Conservation (phyloP, 2,329 filamentous ascomycete genomes). For the Ophiostoma triangulosporum region DNA sequence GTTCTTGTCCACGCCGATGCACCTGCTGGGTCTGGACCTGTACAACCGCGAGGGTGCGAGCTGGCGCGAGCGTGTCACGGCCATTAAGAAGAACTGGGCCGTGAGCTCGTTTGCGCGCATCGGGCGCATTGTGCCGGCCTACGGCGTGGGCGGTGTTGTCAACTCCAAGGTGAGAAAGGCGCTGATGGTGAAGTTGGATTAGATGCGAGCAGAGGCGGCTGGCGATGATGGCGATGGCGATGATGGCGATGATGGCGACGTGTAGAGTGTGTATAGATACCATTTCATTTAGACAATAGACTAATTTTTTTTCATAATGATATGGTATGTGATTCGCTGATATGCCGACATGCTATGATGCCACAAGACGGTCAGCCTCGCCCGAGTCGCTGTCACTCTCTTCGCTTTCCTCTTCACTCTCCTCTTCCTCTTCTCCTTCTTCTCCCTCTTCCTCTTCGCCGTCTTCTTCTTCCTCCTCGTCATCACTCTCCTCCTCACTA, state of each 20-base stretch:
- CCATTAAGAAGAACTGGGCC: constrained; percentile 63
- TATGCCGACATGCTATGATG: neutral
- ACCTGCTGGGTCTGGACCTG: constrained; percentile 71
- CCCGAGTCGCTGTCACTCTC: neutral
- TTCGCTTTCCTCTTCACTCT: constrained; percentile 2
- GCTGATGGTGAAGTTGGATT: constrained; percentile 50
- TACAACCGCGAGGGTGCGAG: constrained; percentile 53
- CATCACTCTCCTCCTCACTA: constrained; percentile 36
- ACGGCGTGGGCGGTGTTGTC: constrained; percentile 76
- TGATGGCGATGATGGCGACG: neutral
- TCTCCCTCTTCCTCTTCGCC: constrained; percentile 38
- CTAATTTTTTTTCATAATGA: neutral
- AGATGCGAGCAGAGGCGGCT: neutral
- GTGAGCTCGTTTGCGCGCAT: constrained; percentile 63
- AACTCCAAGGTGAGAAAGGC: constrained; percentile 57
- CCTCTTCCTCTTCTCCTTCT: constrained; percentile 24
- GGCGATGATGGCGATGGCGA: neutral
- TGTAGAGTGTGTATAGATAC: neutral
- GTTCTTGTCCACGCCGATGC: constrained; percentile 66
- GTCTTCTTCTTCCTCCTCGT: constrained; percentile 33
- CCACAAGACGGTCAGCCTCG: neutral
- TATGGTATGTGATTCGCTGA: neutral
- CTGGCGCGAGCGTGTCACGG: constrained; percentile 47
- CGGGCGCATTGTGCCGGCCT: constrained; percentile 76
- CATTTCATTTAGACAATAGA: neutral